These are phyloP conservation scores for Incumbomyces delicatus DNA, from an alignment of 2,329 filamentous ascomycete genomes.

Conservation along the genomic window DNA sequence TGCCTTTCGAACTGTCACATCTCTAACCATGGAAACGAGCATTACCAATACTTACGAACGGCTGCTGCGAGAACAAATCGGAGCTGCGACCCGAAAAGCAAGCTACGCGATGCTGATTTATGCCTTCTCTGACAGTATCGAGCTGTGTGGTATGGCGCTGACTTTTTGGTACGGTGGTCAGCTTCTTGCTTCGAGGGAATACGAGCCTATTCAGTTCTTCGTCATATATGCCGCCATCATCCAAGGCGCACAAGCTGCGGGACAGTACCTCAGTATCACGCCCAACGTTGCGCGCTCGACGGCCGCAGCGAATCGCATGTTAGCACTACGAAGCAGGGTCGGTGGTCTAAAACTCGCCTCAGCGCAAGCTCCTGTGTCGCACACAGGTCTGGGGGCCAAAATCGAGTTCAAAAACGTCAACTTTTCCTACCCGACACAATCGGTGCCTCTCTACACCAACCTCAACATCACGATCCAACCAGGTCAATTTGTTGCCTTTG, in stretches of 20 bases:
- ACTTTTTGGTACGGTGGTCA: constrained; percentile 56
- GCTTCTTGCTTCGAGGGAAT: constrained; percentile 46
- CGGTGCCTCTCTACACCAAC: constrained; percentile 63
- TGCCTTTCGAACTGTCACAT: constrained; percentile 62
- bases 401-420: constrained; percentile 26
- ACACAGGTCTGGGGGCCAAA: constrained; percentile 19
- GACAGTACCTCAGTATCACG: constrained; percentile 57
- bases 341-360: constrained; percentile 1
- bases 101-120: constrained; percentile 56
- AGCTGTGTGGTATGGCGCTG: constrained; percentile 53
- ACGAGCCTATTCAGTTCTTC: constrained; percentile 40
- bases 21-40: constrained; percentile 58
- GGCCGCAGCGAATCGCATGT: constrained; percentile 29
- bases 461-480: constrained; percentile 28
- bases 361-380: constrained; percentile 26
- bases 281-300: constrained; percentile 41
- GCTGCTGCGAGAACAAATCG: constrained; percentile 51
- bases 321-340: constrained; percentile 20
- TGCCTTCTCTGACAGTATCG: constrained; percentile 58
- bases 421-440: constrained; percentile 58
- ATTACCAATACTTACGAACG: constrained; percentile 53
- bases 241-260: constrained; percentile 57
- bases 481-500: constrained; percentile 37
- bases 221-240: constrained; percentile 57
- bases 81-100: constrained; percentile 50